Conservation (phyloP, 192 early-diverging fungal species). For the Linnemannia hyalina region DNA sequence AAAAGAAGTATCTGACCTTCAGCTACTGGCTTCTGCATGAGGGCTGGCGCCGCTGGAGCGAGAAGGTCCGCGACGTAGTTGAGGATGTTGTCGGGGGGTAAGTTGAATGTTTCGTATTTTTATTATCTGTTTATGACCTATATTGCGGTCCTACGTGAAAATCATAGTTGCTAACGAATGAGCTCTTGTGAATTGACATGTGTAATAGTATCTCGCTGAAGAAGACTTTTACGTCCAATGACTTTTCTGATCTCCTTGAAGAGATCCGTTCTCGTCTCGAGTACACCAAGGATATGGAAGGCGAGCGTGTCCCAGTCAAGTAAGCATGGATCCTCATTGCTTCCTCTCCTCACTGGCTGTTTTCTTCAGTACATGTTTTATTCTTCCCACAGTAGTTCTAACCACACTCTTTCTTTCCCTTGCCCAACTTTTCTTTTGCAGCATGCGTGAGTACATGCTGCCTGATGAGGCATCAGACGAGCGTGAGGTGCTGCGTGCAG, state of each 20-base stretch:
- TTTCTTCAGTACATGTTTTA: not conserved
- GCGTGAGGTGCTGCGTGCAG: conserved; percentile 69
- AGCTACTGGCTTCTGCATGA: conserved; percentile 93
- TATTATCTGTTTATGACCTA: not conserved
- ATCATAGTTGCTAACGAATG: not conserved
- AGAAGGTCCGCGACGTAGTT: conserved; percentile 75
- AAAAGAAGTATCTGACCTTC: conserved; percentile 90
- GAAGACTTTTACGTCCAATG: conserved; percentile 71
- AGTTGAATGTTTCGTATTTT: conserved; percentile 21
- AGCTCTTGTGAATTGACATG: not conserved
- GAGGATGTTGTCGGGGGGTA: conserved; percentile 73
- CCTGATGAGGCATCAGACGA: conserved; percentile 73
- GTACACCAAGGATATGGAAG: conserved; percentile 51
- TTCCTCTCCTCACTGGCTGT: not conserved
- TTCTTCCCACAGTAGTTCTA: not conserved
- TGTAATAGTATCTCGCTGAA: conserved; percentile 70
- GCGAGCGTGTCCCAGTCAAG: conserved; percentile 49
- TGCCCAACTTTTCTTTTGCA: conserved; percentile 24
- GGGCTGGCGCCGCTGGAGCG: conserved; percentile 83
- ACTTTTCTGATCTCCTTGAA: conserved; percentile 65
- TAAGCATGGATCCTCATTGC: conserved; percentile 15
- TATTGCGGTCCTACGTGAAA: conserved; percentile 22
- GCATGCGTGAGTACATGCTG: conserved; percentile 71
- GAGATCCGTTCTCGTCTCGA: conserved; percentile 71
- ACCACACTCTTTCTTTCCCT: conserved; percentile 16